Base-by-base conservation (phyloP, 2,329 filamentous ascomycete species). In the Xenosphaeropsis pyriputrescens region DNA sequence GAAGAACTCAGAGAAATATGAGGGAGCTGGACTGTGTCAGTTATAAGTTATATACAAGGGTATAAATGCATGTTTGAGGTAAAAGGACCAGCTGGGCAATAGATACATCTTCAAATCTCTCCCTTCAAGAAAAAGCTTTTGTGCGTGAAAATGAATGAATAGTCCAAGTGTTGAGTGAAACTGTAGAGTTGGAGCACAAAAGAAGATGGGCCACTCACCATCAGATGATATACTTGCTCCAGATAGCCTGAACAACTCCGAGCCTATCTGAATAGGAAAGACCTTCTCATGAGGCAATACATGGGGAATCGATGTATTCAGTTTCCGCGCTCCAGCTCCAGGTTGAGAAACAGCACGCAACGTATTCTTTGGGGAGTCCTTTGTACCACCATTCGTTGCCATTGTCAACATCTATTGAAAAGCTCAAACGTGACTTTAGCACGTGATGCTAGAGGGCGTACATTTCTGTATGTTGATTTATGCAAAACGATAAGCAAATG, bases 1-100 rank as follows among this genome's bases (percentile, higher is more conserved):
- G 58, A 96, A 96, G 63, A 91, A 95, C 49, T 85, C 80, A 15
- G 89, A 93, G 61, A 96, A 95, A 59, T 95, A 95, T 36, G 88
- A 95, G 41, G 89, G 89, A 52, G 86, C 89, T 93, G 61, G 65
- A 63, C 55, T 57, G 60, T 53, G 22, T 26, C 8, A 62, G 54
- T 75, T 58, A 74, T 65, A 51, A 35, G 9, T n/a, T 15, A 5
- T 32, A 6, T 32, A 15, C 30, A 12, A 32, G 7, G 8, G 3
- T 32, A 32, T 32, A 3, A n/a, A 12, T 45, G 40, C 8, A 22
- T 40, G 29, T 30, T 15, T 32, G 29, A 32, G 15, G 13, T 5
- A 32, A 29, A 31, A 37, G 5, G 12, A 16, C 11, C 16, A 30
- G 18, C 5, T 9, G 3, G 5, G 11, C 30, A 32, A 15, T 32